Evolutionary conservation across 192 early-diverging fungal genomes (phyloP).

Genomic region (Fimicolochytrium jonesii): DNA sequence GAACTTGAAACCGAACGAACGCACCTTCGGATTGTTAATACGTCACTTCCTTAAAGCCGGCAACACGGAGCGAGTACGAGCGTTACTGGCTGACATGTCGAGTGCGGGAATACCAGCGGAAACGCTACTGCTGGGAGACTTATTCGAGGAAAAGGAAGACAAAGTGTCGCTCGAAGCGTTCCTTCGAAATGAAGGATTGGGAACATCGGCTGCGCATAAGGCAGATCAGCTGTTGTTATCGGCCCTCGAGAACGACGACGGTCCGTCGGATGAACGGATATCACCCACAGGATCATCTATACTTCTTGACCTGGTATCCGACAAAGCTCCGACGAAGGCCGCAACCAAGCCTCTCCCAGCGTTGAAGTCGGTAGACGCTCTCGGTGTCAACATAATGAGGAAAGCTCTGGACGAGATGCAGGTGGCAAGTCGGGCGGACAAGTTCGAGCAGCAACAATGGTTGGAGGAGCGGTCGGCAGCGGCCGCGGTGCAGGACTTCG

Average conservation of each 20-base stretch:
- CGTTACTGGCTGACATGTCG: constrained; percentile 55
- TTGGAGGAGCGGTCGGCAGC: constrained; percentile 80
- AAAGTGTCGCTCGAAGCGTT: constrained; percentile 26
- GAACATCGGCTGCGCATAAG: too few species aligned
- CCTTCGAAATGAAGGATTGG: constrained; percentile 8
- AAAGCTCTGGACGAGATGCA: constrained; percentile 56
- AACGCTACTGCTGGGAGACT: constrained; percentile 17
- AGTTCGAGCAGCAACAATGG: constrained; percentile 70
- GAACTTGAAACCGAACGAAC: constrained; percentile 55
- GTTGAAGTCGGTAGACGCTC: constrained; percentile 50
- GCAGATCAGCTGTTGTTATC: constrained; percentile 26
- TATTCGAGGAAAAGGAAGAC: constrained; percentile 27
- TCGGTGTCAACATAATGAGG: constrained; percentile 74
- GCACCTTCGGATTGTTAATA: constrained; percentile 76
- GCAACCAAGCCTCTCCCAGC: neutral
- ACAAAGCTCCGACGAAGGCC: neutral
- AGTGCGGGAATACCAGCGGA: neutral
- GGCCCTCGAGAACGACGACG: constrained; percentile 27
- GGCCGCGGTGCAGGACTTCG: constrained; percentile 63
- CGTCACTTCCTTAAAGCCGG: constrained; percentile 61
- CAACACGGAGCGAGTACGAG: constrained; percentile 25
- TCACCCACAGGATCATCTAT: too few species aligned
- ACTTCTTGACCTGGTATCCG: too few species aligned
- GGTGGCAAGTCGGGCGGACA: constrained; percentile 28
- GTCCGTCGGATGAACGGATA: constrained; percentile 11